phyloP scores from a whole-genome alignment of 2,329 filamentous ascomycete genomes.

The Fusarium sp. region DNA sequence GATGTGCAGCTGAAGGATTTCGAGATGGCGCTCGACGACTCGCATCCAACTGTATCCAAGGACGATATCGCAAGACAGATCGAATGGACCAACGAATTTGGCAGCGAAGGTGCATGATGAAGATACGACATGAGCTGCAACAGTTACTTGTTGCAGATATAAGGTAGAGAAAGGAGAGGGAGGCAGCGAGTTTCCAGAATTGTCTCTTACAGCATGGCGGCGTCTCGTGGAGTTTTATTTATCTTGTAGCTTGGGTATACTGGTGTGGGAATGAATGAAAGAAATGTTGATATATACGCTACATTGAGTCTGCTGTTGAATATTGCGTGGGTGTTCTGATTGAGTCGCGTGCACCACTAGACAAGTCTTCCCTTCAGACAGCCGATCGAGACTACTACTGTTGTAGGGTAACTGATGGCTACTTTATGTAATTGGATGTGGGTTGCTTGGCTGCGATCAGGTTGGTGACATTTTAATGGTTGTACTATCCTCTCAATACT shows the following conservation, averaged over 20 bases:
- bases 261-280: constrained; percentile 28
- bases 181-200: constrained; percentile 39
- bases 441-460: background rate
- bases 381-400: background rate
- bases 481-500: background rate
- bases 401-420: background rate
- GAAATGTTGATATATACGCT: background rate
- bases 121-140: constrained; percentile 42
- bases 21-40: constrained; percentile 87
- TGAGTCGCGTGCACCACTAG: background rate
- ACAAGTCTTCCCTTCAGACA: background rate
- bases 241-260: constrained; percentile 37
- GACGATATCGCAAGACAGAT: constrained; percentile 86
- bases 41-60: constrained; percentile 87
- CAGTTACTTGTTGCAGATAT: constrained; percentile 17
- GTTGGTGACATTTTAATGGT: background rate
- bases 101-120: constrained; percentile 79
- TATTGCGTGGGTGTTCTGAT: background rate
- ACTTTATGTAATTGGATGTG: background rate
- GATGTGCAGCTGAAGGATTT: constrained; percentile 92
- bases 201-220: constrained; percentile 43
- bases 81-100: constrained; percentile 97
- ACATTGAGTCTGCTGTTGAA: background rate
- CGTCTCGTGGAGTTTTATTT: constrained; percentile 43
- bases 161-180: background rate